Evolutionary conservation across 2,329 filamentous ascomycete species (phyloP).

Genomic region (Colletotrichum sp.): DNA sequence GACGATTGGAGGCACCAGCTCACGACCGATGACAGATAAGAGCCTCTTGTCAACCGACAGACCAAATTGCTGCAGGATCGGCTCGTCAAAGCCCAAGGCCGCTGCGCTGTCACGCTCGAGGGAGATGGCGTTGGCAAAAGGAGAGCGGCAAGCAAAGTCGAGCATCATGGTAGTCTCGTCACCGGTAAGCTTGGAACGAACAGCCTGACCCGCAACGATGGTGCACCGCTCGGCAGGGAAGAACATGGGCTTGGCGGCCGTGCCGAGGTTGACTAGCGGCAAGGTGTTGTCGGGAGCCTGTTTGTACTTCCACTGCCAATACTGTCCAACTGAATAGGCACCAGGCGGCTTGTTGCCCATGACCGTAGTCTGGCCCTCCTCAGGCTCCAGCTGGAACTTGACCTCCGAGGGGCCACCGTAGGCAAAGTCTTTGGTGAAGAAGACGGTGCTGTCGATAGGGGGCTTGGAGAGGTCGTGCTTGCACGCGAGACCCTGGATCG

Average conservation of each 20-base stretch:
- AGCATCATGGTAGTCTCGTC: constrained; percentile 74
- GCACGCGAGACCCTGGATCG: constrained; percentile 30
- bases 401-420: constrained; percentile 30
- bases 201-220: constrained; percentile 68
- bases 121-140: constrained; percentile 69
- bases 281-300: constrained; percentile 24
- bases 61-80: constrained; percentile 56
- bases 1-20: constrained; percentile 66
- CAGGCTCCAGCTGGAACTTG: constrained; percentile 32
- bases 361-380: constrained; percentile 23
- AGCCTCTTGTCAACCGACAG: constrained; percentile 65
- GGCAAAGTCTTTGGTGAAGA: neutral
- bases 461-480: neutral
- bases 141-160: constrained; percentile 70
- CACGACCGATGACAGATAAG: constrained; percentile 74
- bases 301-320: constrained; percentile 42
- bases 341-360: constrained; percentile 21
- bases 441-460: neutral
- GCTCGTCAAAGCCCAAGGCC: constrained; percentile 61
- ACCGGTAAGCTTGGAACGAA: constrained; percentile 62
- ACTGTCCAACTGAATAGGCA: constrained; percentile 44
- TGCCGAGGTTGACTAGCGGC: constrained; percentile 73
- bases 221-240: constrained; percentile 70
- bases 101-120: constrained; percentile 64
- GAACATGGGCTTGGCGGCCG: constrained; percentile 60